Evolutionary conservation across 257 asterid species (phyloP).

Genomic region (Thymus quinquecostatus): DNA sequence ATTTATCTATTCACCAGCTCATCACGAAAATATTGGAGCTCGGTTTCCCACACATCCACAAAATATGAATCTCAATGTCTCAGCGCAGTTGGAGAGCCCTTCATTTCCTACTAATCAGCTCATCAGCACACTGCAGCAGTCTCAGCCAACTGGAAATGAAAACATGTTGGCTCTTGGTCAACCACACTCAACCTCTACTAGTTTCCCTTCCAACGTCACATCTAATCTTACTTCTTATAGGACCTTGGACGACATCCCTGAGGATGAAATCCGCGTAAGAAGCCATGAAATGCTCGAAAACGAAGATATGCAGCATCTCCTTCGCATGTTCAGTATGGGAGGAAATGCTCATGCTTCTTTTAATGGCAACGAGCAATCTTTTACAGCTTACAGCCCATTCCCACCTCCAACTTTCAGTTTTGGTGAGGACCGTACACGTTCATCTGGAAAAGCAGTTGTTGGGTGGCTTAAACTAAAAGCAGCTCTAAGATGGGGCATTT

Average conservation of each 20-base stretch:
- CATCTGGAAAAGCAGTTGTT: conserved; percentile 97
- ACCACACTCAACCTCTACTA: conserved; percentile 55
- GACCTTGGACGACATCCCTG: conserved; percentile 66
- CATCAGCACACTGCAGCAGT: conserved; percentile 47
- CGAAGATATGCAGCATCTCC: conserved; percentile 94
- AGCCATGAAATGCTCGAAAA: conserved; percentile 94
- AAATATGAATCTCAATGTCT: conserved; percentile 57
- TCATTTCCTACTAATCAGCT: conserved; percentile 53
- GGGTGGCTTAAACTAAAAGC: conserved; percentile 99
- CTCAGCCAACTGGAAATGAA: conserved; percentile 52
- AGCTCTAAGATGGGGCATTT: conserved; percentile 96
- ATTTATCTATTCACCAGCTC: conserved; percentile 50
- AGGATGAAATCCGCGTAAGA: conserved; percentile 83
- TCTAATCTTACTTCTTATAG: conserved; percentile 53
- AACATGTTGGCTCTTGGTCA: conserved; percentile 67
- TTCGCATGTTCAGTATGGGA: conserved; percentile 71
- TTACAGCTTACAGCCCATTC: conserved; percentile 57
- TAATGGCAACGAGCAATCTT: conserved; percentile 50
- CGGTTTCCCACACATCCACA: conserved; percentile 56
- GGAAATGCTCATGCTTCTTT: conserved; percentile 57
- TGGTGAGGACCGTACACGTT: conserved; percentile 64
- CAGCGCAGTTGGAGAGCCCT: conserved; percentile 48
- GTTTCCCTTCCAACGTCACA: conserved; percentile 56
- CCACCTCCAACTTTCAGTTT: conserved; percentile 52
- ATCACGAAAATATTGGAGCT: conserved; percentile 46